These are phyloP conservation scores for Phaeosphaeria sp. DNA, from an alignment of 2,329 filamentous ascomycete genomes.

Conservation along the genomic window DNA sequence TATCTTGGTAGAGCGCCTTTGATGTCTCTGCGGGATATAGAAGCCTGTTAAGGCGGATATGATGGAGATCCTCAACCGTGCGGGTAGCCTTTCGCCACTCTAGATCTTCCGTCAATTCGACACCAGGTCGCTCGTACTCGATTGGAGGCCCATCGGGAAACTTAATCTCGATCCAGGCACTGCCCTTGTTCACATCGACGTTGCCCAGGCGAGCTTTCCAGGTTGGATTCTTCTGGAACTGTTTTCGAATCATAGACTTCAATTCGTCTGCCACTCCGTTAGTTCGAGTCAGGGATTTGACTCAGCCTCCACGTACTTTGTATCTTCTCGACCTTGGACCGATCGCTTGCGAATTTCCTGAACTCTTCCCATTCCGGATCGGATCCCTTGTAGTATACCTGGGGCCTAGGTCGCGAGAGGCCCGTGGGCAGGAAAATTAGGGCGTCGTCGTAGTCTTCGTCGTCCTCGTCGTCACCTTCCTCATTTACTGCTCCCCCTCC, in stretches of 20 bases:
- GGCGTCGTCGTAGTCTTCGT: conserved; percentile 39
- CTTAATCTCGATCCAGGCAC: conserved; percentile 56
- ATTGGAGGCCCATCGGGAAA: conserved; percentile 58
- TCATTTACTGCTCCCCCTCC: conserved; percentile 25
- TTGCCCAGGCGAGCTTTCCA: conserved; percentile 45
- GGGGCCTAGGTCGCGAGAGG: conserved; percentile 49
- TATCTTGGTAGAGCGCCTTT: conserved; percentile 32
- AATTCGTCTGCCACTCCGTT: conserved; percentile 42
- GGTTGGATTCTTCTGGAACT: conserved; percentile 36
- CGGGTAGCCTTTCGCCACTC: conserved; percentile 40
- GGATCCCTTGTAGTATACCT: conserved; percentile 56
- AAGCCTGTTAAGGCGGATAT: conserved; percentile 43
- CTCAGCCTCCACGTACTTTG: conserved; percentile 30
- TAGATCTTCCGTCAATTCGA: conserved; percentile 50
- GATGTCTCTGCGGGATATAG: conserved; percentile 30
- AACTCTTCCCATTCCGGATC: conserved; percentile 64
- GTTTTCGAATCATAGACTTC: conserved; percentile 41
- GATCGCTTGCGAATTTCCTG: conserved; percentile 53
- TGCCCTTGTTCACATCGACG: conserved; percentile 50
- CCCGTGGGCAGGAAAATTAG: conserved; percentile 58
- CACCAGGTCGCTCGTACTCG: conserved; percentile 57
- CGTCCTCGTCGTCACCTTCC: conserved; percentile 39
- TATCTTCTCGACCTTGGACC: conserved; percentile 48
- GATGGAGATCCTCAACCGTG: conserved; percentile 40
- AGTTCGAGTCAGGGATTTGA: conserved; percentile 3